Evolutionary conservation across 2,329 filamentous ascomycete genomes (phyloP), one percentile per base, ranked within the genome.

Genomic region (Zopfia rhizophila): DNA sequence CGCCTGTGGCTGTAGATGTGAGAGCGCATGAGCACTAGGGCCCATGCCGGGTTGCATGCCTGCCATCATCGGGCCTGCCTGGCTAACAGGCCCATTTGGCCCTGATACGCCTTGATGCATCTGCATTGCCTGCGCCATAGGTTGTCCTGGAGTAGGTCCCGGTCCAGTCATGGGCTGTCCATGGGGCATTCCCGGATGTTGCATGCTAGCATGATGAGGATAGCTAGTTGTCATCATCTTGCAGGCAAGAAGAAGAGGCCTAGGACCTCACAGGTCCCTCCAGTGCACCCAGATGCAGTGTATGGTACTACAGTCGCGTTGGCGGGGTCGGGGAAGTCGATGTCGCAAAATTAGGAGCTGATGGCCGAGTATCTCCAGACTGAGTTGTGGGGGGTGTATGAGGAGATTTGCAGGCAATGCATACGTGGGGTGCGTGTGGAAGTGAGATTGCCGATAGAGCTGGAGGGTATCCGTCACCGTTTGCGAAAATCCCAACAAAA

Each of bases 31-130:
- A 48, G 83, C 81, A 71, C 84, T 88, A 18, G 79, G 81, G 41
- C 78, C 81, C 55, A 75, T 77, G 51, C 87, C 84, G 21, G 86
- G 87, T 53, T 88, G 87, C 84, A 92, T 90, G 46, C 82, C 86
- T 55, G 77, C 82, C 87, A 92, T 90, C 80, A 91, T 83, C 45
- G 85, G 82, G 19, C 80, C 80, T 35, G 82, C 83, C 61, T 89
- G 86, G 67, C 85, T 89, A 56, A 90, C 86, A 67, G 83, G 82
- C 51, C 82, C 83, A 56, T 84, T 85, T 14, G 88, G 87, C 24
- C 83, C 87, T 46, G 88, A 89, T 19, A 88, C 88, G 51, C 82
- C 85, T 76, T 89, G 88, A 60, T 89, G 87, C 72, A 86, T 83
- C 71, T 89, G 87, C 69, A 88, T 88, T 58, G 82, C 84, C 55